Evolutionary conservation across 768 basidiomycete genomes (phyloP).

Genomic region (Boletellus ananas): DNA sequence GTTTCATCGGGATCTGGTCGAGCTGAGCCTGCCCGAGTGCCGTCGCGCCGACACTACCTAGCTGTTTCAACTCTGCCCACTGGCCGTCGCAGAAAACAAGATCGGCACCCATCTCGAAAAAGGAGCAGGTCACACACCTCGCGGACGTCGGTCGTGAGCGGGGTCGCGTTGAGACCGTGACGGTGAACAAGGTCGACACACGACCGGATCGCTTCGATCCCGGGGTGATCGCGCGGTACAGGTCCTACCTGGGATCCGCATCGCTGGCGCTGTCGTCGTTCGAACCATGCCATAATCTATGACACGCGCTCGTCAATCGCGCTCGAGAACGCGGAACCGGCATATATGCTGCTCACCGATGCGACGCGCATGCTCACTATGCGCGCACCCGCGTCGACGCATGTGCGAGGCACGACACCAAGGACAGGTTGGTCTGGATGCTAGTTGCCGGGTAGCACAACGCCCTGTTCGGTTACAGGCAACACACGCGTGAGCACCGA

Average conservation of each 20-base stretch:
- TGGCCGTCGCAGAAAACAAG: slow-evolving; percentile 12
- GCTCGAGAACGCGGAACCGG: too few species aligned
- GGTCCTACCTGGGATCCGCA: neutral
- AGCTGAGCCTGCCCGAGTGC: slow-evolving; percentile 41
- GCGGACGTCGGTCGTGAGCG: slow-evolving; percentile 42
- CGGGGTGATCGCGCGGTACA: slow-evolving; percentile 34
- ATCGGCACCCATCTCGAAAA: slow-evolving; percentile 4
- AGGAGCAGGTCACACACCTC: slow-evolving; percentile 24
- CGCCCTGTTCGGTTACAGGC: slow-evolving; percentile 54
- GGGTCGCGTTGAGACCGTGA: slow-evolving; percentile 37
- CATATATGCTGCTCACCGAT: slow-evolving; percentile 35
- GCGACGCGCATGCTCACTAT: slow-evolving; percentile 49
- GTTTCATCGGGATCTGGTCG: slow-evolving; percentile 30
- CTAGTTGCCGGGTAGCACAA: slow-evolving; percentile 41
- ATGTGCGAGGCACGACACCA: slow-evolving; percentile 51
- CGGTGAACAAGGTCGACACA: slow-evolving; percentile 40
- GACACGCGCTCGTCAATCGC: slow-evolving; percentile 1
- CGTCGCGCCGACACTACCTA: slow-evolving; percentile 42
- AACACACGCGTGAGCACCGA: slow-evolving; percentile 22
- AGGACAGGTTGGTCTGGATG: slow-evolving; percentile 49
- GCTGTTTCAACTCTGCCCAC: slow-evolving; percentile 40
- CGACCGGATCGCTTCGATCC: slow-evolving; percentile 45
- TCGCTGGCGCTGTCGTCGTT: slow-evolving; percentile 25
- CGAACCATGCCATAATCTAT: slow-evolving; percentile 43
- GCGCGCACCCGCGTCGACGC: slow-evolving; percentile 48